Evolutionary conservation across 495 filamentous ascomycete species (phyloP).

Genomic region (Articulospora tetracladia): DNA sequence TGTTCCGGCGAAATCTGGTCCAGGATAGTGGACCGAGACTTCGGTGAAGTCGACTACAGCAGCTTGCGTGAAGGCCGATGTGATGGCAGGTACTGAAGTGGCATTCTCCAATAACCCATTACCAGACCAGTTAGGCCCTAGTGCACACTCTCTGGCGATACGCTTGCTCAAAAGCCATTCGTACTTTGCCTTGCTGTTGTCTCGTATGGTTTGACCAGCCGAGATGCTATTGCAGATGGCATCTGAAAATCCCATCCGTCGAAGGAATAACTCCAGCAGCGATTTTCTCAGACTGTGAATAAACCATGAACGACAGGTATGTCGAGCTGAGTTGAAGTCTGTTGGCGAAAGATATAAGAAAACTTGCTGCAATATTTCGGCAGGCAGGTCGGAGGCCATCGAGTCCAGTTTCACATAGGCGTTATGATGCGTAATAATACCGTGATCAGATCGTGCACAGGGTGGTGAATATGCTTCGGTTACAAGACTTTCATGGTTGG

Average conservation of each 20-base stretch:
- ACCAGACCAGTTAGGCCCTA: conserved; percentile 45
- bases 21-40: conserved; percentile 25
- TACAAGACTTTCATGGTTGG: conserved; percentile 13
- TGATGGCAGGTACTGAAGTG: conserved; percentile 14
- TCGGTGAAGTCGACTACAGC: conserved; percentile 31
- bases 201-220: not conserved
- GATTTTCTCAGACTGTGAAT: conserved; percentile 51
- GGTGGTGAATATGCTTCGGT: not conserved
- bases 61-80: conserved; percentile 18
- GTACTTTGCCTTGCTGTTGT: conserved; percentile 23
- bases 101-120: conserved; percentile 29
- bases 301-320: conserved; percentile 65
- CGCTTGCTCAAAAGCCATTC: conserved; percentile 57
- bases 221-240: conserved; percentile 8
- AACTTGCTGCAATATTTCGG: conserved; percentile 60
- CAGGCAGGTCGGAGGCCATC: conserved; percentile 34
- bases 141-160: conserved; percentile 57
- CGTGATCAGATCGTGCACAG: not conserved
- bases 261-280: conserved; percentile 51
- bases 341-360: conserved; percentile 49
- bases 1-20: conserved; percentile 19
- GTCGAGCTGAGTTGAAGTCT: conserved; percentile 65
- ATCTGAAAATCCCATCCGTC: conserved; percentile 54
- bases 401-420: not conserved
- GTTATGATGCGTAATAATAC: not conserved